A percentile compares a stretch with the other conserved stretches of the same genome.
Conservation (phyloP, 768 basidiomycete genomes). For the Amanita pallidorosea region DNA sequence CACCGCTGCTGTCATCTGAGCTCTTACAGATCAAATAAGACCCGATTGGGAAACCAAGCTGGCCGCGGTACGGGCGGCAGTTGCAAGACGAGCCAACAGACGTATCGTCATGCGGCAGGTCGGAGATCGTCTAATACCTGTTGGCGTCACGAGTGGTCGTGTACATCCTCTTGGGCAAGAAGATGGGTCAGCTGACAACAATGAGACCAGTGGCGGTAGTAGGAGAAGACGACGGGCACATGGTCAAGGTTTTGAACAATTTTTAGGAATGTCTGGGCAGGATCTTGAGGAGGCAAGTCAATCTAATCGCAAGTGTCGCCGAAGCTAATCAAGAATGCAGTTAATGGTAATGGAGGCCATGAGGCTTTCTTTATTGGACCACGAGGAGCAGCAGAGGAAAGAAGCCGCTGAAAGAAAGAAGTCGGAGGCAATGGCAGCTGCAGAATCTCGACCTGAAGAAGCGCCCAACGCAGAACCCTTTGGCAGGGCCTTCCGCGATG, state of each 20-base stretch:
- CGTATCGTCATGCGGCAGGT: conserved; percentile 98
- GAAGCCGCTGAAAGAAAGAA: conserved; percentile 62
- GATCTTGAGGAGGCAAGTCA: conserved; percentile 81
- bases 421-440: conserved; percentile 29
- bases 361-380: conserved; percentile 87
- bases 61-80: conserved; percentile 89
- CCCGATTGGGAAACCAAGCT: conserved; percentile 98
- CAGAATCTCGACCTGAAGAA: conserved; percentile 15
- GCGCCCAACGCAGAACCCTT: conserved; percentile 13
- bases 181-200: conserved; percentile 38
- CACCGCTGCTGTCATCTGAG: not conserved
- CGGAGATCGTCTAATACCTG: conserved; percentile 93
- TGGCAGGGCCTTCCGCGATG: conserved; percentile 21
- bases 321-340: conserved; percentile 25
- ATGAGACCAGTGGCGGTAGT: conserved; percentile 26
- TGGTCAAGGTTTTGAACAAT: conserved; percentile 50
- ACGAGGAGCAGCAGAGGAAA: conserved; percentile 85
- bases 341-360: conserved; percentile 99
- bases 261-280: conserved; percentile 71
- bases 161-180: conserved; percentile 58
- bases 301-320: conserved; percentile 6
- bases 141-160: conserved; percentile 88
- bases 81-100: conserved; percentile 89
- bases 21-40: conserved; percentile 74
- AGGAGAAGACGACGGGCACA: conserved; percentile 53